Evolutionary conservation across 2,329 filamentous ascomycete species (phyloP).

Genomic region (Hymenoscyphus occultus): DNA sequence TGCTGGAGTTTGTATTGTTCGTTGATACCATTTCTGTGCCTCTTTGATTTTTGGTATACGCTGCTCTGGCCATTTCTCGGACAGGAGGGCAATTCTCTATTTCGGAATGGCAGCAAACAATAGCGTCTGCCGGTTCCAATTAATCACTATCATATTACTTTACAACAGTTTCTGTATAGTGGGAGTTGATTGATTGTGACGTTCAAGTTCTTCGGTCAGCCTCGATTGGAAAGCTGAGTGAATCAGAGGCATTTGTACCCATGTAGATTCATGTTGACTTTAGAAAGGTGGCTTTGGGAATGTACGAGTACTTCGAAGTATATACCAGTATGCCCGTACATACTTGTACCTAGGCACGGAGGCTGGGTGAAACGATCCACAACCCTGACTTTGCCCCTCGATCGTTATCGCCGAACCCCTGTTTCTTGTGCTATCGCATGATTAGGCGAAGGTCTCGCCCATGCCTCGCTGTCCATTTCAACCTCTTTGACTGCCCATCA

Average conservation of each 20-base stretch:
- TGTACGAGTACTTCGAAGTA: too few relatives aligned
- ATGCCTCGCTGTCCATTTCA: background rate
- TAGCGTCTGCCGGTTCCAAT: background rate
- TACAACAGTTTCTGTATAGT: background rate
- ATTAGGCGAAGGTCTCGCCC: conserved; percentile 3
- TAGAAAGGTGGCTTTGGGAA: too few relatives aligned
- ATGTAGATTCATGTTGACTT: too few relatives aligned
- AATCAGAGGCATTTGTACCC: too few relatives aligned
- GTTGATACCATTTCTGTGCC: conserved; percentile 15
- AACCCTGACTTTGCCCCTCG: background rate
- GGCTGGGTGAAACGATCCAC: background rate
- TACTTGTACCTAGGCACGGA: background rate
- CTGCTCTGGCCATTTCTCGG: background rate
- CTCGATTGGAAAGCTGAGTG: background rate
- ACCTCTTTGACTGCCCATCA: background rate
- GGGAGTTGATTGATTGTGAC: background rate
- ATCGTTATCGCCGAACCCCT: conserved; percentile 1
- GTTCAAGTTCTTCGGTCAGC: background rate
- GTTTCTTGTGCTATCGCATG: background rate
- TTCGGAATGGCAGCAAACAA: background rate
- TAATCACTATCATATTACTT: background rate
- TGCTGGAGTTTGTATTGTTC: conserved; percentile 8
- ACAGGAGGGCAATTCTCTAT: background rate
- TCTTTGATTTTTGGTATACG: background rate
- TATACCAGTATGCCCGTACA: too few relatives aligned